Base-by-base conservation (phyloP, 2,329 filamentous ascomycete genomes). In the Cladosporium sp. region DNA sequence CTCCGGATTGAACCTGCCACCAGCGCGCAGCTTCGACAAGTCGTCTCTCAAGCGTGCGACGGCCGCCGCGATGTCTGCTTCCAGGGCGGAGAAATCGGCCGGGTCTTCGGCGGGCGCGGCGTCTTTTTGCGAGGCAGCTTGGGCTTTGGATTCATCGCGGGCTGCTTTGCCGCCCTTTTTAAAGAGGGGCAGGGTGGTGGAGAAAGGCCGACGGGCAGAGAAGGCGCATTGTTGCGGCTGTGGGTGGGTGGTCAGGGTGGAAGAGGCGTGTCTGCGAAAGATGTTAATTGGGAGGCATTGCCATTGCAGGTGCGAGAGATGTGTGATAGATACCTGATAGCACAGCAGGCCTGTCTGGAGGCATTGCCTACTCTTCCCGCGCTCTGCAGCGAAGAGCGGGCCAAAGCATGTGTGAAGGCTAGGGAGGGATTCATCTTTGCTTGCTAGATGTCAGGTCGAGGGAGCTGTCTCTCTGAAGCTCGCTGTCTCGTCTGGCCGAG, bases 1-100 rank as follows among this genome's bases (percentile, higher is more conserved):
- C 57, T 88, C 84, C 0, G 86, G 85, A 67, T 88, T 89, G 73
- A 89, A 83, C 29, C 87, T 78, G 0, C 88, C 88, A 6, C 87
- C 87, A 0, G 85, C 82, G 5, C 87, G 81, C 14, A 91, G 78
- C 73, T 88, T 88, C 1, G 84, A 82, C 1, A 91, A 78, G 11
- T 89, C 86, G 69, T 85, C 83, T 68, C 85, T 86, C 28, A 91
- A 79, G 60, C 81, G 82, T 64, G 85, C 81, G 12, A 88, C 77
- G 0, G 84, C 81, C 64, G 81, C 81, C 14, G 82, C 78, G 63
- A 91, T 87, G 11, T 84, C 82, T 0, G 79, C 72, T 68, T 89
- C 81, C 3, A 91, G 79, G 11, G 78, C 76, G 5, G 84, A 81
- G 70, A 90, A 85, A 76, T 91, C 87, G 72, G 82, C 85, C 1